Evolutionary conservation across 2,329 filamentous ascomycete species (phyloP), one percentile per base, ranked within the genome.

Genomic region (Aspergillus sp.): DNA sequence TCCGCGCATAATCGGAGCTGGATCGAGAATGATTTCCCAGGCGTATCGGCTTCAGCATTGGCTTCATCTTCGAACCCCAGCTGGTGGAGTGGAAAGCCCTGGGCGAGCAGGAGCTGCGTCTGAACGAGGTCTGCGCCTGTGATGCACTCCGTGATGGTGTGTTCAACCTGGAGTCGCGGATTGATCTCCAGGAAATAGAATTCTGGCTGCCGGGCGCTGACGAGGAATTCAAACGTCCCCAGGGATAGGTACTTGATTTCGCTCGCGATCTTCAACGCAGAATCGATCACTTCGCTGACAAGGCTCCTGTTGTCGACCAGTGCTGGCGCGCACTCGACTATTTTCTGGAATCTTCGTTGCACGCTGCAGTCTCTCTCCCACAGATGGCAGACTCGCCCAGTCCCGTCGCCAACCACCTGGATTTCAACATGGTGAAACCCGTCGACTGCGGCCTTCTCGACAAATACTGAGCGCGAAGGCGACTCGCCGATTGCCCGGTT

Each of bases 201-300:
- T 15, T 72, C 64, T 1, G 50, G 48, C 0, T 55, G 65, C 1
- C 52, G 37, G 8, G 68, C 64, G 35, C 71, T 71, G 8, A 77
- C 64, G 0, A 81, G 60, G 36, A 80, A 80, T 47, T 81, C 77
- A 40, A 78, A 78, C 0, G 76, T 80, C 6, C 76, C 77, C 1
- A 80, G 58, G 0, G 71, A 77, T 29, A 61, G 58, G 48, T 80
- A 80, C 3, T 61, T 54, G 31, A 75, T 67, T 56, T 68, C 39
- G 13, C 28, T 43, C 8, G 45, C 47, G 34, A 52, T 52, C 11
- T 49, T 58, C 27, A 78, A 35, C 0, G 74, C 73, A 15, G 72
- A 64, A 15, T 69, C 58, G 22, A 77, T 72, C 1, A 77, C 64
- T 10, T 51, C 55, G 3, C 55, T 58, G 22, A 77, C 57, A 17